Conservation (phyloP, 2,329 filamentous ascomycete genomes). For the Colletotrichum melonis region DNA sequence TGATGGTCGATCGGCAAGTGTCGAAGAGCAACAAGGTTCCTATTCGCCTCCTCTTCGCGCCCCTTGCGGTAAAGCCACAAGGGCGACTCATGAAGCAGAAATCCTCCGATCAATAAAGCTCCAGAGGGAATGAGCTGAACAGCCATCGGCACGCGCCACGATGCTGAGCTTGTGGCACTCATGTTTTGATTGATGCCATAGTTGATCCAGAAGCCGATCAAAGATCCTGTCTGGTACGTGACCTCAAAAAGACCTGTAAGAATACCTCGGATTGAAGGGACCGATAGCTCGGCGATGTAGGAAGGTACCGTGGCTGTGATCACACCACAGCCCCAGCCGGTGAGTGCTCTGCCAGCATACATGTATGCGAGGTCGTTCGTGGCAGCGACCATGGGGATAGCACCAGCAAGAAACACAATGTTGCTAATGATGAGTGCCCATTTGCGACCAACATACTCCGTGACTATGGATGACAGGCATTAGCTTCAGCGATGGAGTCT, state of each 20-base stretch:
- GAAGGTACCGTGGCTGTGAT: constrained; percentile 70
- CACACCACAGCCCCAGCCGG: constrained; percentile 67
- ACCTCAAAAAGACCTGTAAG: constrained; percentile 65
- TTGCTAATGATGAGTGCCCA: constrained; percentile 60
- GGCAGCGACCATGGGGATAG: constrained; percentile 55
- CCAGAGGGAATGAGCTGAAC: constrained; percentile 58
- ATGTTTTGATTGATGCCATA: constrained; percentile 56
- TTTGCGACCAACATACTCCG: constrained; percentile 61
- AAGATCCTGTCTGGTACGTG: constrained; percentile 63
- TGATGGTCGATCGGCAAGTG: constrained; percentile 53
- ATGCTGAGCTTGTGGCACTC: constrained; percentile 43
- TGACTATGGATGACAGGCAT: constrained; percentile 41
- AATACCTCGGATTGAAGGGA: constrained; percentile 67
- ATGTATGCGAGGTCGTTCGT: constrained; percentile 57
- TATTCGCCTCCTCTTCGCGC: constrained; percentile 40
- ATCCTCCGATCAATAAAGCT: constrained; percentile 55
- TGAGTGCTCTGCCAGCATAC: constrained; percentile 65
- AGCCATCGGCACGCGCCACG: constrained; percentile 62
- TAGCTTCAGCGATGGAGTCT: neutral
- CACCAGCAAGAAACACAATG: constrained; percentile 56
- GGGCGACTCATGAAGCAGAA: constrained; percentile 47
- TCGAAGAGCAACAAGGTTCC: constrained; percentile 55
- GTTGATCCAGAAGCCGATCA: constrained; percentile 65
- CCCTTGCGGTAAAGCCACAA: constrained; percentile 40
- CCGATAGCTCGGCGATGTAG: constrained; percentile 72